A percentile compares a stretch with the other conserved stretches of the same genome.
phyloP scores from a whole-genome alignment of 352 stramenopile genomes.

The Phytophthora citrophthora region DNA sequence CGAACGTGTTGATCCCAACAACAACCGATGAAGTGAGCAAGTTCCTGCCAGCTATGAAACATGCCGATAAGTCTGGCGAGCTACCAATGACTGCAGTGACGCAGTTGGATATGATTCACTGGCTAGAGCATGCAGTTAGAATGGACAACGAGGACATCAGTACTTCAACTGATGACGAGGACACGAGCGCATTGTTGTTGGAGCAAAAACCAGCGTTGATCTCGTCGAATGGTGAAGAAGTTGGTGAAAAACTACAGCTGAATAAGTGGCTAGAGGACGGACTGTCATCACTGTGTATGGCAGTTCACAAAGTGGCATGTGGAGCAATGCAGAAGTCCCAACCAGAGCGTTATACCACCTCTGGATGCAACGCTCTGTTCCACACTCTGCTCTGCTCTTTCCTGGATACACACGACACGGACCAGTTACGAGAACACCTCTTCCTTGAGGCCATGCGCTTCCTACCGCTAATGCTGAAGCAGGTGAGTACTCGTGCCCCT shows the following conservation, averaged over 20 bases:
- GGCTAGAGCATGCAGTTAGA: constrained; percentile 48
- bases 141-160: constrained; percentile 14
- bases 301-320: constrained; percentile 83
- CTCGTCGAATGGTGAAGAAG: constrained; percentile 16
- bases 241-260: constrained; percentile 33
- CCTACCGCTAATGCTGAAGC: constrained; percentile 73
- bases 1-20: constrained; percentile 95
- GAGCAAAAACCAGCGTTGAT: constrained; percentile 40
- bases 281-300: constrained; percentile 82
- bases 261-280: constrained; percentile 72
- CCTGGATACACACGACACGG: constrained; percentile 56
- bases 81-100: constrained; percentile 16
- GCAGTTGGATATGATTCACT: constrained; percentile 49
- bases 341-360: constrained; percentile 79
- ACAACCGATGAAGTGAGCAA: constrained; percentile 61
- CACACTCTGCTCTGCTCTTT: constrained; percentile 84
- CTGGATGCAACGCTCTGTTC: constrained; percentile 79
- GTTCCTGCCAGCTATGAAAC: constrained; percentile 34
- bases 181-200: constrained; percentile 26
- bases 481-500: constrained; percentile 44
- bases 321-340: constrained; percentile 86
- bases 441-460: constrained; percentile 80
- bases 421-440: constrained; percentile 70
- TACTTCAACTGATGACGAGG: constrained; percentile 21
- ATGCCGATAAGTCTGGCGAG: constrained; percentile 21